Evolutionary conservation across 352 stramenopile species (phyloP), one percentile per base, ranked within the genome.

Genomic region (Peronospora farinosa): DNA sequence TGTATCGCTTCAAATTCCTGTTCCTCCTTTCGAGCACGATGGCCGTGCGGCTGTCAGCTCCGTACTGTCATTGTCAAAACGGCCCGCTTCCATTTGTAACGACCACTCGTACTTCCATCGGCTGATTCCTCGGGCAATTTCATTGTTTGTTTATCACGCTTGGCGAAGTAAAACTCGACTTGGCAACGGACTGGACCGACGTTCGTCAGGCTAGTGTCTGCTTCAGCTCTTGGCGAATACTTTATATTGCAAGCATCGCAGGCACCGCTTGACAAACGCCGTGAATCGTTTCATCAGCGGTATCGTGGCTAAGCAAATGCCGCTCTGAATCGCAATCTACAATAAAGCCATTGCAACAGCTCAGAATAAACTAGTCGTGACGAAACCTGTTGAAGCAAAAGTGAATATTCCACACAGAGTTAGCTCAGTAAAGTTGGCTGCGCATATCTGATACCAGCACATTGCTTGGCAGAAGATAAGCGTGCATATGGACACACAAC

Each of bases 271-370:
- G 45, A 40, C 45, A 69, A 46, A 15, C 39, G 57, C 51, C 49
- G 52, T 57, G 37, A 21, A 51, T 42, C 36, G 47, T 65, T 51
- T 40, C 10, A 6, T 17, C 1, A 40, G 40, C 46, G 7, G 60
- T 63, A 54, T 13, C 55, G 27, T 86, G 69, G 65, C 74, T 65
- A 59, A 60, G 32, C 45, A 47, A 2, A 41, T 84, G 30, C 53
- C 61, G 41, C 74, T 88, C 28, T 88, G 74, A 72, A 74, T 80
- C 13, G 74, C 77, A 1, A 69, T 86, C 25, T 88, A 86, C 52
- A 51, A 51, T 3, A 65, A 75, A 13, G 63, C 86, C 48, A 37
- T 48, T 0, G 35, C 23, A 0, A 39, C 47, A 1, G 63, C 66
- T 21, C 77, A 86, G 50, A 71, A 69, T 40, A 39, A 81, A 7